phyloP scores from a whole-genome alignment of 768 basidiomycete genomes.

The Neoboletus subvelutipes region DNA sequence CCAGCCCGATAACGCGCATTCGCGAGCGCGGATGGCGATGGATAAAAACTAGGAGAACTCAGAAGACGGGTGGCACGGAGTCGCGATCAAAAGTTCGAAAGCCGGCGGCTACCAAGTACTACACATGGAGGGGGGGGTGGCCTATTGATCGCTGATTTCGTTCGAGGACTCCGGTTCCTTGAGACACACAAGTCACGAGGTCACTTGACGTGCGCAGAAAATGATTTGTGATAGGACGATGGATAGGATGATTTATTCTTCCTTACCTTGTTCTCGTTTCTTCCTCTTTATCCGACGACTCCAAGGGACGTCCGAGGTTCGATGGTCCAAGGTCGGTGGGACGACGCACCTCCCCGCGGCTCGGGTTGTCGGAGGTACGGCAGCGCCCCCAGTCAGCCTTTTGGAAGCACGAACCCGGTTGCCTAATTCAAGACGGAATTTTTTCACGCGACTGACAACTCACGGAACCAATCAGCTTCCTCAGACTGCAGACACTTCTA shows the following conservation, averaged over 20 bases:
- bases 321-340: too few relatives aligned
- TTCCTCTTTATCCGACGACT: too few relatives aligned
- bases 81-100: conserved; percentile 6
- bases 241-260: too few relatives aligned
- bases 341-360: too few relatives aligned
- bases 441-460: conserved; percentile 10
- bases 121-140: conserved; percentile 4
- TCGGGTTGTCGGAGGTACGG: background rate
- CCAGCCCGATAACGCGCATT: conserved; percentile 13
- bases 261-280: too few relatives aligned
- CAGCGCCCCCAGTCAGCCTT: background rate
- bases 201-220: background rate
- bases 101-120: background rate
- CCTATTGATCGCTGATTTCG: conserved; percentile 4
- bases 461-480: background rate
- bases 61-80: background rate
- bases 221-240: too few relatives aligned
- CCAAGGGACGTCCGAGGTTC: too few relatives aligned
- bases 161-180: conserved; percentile 9
- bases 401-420: background rate
- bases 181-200: conserved; percentile 12
- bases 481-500: too few relatives aligned
- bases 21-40: conserved; percentile 14
- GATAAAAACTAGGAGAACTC: background rate
- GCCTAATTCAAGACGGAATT: conserved; percentile 5